phyloP scores from a whole-genome alignment of 352 stramenopile genomes.

The Globisporangium nodosum region DNA sequence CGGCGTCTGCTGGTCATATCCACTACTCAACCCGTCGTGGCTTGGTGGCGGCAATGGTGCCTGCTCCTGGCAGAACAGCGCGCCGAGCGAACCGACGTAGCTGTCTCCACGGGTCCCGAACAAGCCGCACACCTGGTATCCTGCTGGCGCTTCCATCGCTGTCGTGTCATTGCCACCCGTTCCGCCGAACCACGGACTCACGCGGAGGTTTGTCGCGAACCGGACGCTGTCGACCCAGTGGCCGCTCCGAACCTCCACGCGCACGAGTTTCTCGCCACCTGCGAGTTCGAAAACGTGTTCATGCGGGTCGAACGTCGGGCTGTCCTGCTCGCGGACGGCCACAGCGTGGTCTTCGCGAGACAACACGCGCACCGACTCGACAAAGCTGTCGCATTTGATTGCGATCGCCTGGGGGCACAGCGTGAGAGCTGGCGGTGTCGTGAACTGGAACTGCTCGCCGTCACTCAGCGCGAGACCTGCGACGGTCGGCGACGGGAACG shows the following conservation, averaged over 20 bases:
- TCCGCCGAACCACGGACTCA: slow-evolving; percentile 46
- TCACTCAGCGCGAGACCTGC: slow-evolving; percentile 15
- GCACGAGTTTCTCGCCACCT: slow-evolving; percentile 28
- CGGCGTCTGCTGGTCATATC: not conserved
- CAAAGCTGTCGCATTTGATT: slow-evolving; percentile 29
- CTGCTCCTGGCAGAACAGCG: slow-evolving; percentile 16
- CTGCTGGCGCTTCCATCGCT: slow-evolving; percentile 22
- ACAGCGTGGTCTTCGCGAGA: slow-evolving; percentile 17
- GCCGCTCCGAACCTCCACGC: slow-evolving; percentile 36
- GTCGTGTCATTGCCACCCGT: slow-evolving; percentile 18
- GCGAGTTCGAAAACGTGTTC: slow-evolving; percentile 49
- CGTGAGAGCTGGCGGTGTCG: not conserved
- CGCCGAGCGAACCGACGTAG: slow-evolving; percentile 32
- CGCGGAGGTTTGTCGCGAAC: slow-evolving; percentile 36
- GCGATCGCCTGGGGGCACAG: slow-evolving; percentile 21
- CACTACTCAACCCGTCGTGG: not conserved
- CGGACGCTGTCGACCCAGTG: slow-evolving; percentile 50
- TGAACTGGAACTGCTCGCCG: slow-evolving; percentile 13
- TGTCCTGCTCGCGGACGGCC: slow-evolving; percentile 10
- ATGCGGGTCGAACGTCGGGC: slow-evolving; percentile 16
- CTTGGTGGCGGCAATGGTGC: not conserved
- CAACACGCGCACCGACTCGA: slow-evolving; percentile 28
- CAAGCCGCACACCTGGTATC: slow-evolving; percentile 30
- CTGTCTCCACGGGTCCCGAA: slow-evolving; percentile 27
- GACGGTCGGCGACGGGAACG: slow-evolving; percentile 13